These are phyloP conservation scores for Aspergillus biplanus DNA, from an alignment of 495 filamentous ascomycete genomes.

Conservation along the genomic window DNA sequence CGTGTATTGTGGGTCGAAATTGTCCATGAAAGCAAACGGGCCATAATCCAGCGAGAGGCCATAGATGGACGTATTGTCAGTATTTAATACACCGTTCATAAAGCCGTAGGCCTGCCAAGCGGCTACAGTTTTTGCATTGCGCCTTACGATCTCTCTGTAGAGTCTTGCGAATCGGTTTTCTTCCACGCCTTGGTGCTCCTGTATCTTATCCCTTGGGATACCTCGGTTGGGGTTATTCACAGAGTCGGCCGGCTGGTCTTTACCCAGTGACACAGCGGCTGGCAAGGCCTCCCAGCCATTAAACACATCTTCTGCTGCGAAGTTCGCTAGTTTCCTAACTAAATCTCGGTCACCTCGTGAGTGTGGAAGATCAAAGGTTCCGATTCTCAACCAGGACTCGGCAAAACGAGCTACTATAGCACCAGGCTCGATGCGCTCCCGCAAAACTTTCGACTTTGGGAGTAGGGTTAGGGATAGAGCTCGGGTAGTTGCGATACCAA, in stretches of 20 bases:
- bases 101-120: slow-evolving; percentile 97
- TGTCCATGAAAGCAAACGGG: slow-evolving; percentile 95
- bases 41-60: slow-evolving; percentile 92
- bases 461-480: slow-evolving; percentile 80
- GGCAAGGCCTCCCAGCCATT: slow-evolving; percentile 82
- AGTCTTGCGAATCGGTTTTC: slow-evolving; percentile 87
- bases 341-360: slow-evolving; percentile 77
- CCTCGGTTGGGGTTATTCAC: slow-evolving; percentile 48
- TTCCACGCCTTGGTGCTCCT: slow-evolving; percentile 65
- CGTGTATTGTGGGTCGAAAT: slow-evolving; percentile 91
- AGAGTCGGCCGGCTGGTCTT: slow-evolving; percentile 41
- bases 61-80: slow-evolving; percentile 91
- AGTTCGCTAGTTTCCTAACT: slow-evolving; percentile 74
- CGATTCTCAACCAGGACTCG: slow-evolving; percentile 88
- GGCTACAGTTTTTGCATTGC: slow-evolving; percentile 88
- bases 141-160: slow-evolving; percentile 83
- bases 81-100: slow-evolving; percentile 96
- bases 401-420: slow-evolving; percentile 92
- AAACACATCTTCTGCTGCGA: slow-evolving; percentile 84
- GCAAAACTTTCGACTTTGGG: slow-evolving; percentile 69
- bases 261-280: slow-evolving; percentile 40
- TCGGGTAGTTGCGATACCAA: slow-evolving; percentile 83
- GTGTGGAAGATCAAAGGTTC: slow-evolving; percentile 88
- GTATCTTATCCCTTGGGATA: slow-evolving; percentile 57
- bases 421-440: slow-evolving; percentile 88